Base-by-base conservation (phyloP, 2,329 filamentous ascomycete species). In the Fusarium temperatum region DNA sequence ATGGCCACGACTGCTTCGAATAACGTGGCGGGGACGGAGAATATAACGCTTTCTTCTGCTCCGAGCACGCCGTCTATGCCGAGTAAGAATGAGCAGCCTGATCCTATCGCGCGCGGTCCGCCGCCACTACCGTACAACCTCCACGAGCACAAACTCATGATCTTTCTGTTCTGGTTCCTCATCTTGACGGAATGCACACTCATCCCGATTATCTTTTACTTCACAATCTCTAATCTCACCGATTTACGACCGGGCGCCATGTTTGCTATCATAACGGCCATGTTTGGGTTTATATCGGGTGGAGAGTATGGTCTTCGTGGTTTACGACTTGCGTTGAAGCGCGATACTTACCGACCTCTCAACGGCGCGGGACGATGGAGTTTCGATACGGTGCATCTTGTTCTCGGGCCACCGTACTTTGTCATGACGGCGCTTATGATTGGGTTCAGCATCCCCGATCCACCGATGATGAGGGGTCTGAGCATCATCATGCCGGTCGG, bases 261-360 rank as follows among this genome's bases (percentile, higher is more conserved):
- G 56, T 86, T 86, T 63, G 84, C 85, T 62, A 85, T 86, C 56
- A 83, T 86, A 57, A 86, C 85, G 1, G 83, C 85, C 18, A 84
- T 86, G 75, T 86, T 85, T 73, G 85, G 85, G 55, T 79, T 85
- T 59, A 82, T 85, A 12, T 86, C 84, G 0, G 84, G 85, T 30
- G 79, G 85, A 53, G 84, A 86, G 66, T 85, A 85, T 45, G 83
- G 82, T 10, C 66, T 74, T 28, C 53, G 71, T 6, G 59, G 70
- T 6, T 38, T 73, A 11, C 65, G 70, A 2, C 53, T 73, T 18
- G 55, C 45, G 10, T 1, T 73, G 12, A 73, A 73, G 18, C 64
- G 24, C 8, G 70, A 73, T 47, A 61, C 56, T 0, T 73, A 73
- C 11, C 44, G 70, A 0, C 70, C 70, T 8, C 39, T 73, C 9